These are phyloP conservation scores for Chaetomium fimeti DNA, from an alignment of 495 filamentous ascomycete genomes.

Conservation along the genomic window DNA sequence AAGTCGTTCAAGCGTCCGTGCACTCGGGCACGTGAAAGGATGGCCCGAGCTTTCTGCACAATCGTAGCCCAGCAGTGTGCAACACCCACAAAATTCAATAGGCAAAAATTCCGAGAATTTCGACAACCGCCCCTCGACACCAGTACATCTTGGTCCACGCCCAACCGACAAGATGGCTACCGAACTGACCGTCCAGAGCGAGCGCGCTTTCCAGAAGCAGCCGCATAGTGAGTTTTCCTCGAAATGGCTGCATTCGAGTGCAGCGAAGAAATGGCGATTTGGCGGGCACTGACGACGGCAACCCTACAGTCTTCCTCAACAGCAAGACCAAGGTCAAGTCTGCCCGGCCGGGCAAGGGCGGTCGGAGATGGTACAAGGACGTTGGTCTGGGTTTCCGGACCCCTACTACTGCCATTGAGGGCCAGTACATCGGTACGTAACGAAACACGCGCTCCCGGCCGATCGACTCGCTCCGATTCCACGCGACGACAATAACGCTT, in stretches of 20 bases:
- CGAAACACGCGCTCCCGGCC: constrained; percentile 15
- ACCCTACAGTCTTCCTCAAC: constrained; percentile 76
- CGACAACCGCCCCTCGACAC: constrained; percentile 19
- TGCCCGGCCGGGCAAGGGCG: constrained; percentile 74
- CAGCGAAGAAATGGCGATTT: constrained; percentile 15
- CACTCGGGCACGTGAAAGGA: background rate
- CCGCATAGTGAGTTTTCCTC: constrained; percentile 65
- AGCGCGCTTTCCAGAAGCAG: constrained; percentile 99
- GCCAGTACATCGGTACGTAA: constrained; percentile 94
- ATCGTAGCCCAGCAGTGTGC: no score
- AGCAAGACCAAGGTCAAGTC: constrained; percentile 85
- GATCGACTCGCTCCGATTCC: constrained; percentile 16
- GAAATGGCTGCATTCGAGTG: constrained; percentile 8
- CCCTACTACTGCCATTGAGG: constrained; percentile 96
- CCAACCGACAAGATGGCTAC: constrained; percentile 85
- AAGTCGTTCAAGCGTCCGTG: background rate
- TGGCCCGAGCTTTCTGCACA: background rate
- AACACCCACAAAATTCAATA: no score
- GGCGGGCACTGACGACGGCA: constrained; percentile 21
- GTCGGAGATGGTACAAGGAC: constrained; percentile 99
- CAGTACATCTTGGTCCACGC: constrained; percentile 14
- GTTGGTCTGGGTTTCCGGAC: constrained; percentile 98
- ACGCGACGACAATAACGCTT: constrained; percentile 13
- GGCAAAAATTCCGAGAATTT: constrained; percentile 29
- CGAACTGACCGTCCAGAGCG: constrained; percentile 96